A percentile compares a stretch with the other conserved stretches of the same genome.
phyloP scores from a whole-genome alignment of 306 rosid genomes.

The Quercus cerris region DNA sequence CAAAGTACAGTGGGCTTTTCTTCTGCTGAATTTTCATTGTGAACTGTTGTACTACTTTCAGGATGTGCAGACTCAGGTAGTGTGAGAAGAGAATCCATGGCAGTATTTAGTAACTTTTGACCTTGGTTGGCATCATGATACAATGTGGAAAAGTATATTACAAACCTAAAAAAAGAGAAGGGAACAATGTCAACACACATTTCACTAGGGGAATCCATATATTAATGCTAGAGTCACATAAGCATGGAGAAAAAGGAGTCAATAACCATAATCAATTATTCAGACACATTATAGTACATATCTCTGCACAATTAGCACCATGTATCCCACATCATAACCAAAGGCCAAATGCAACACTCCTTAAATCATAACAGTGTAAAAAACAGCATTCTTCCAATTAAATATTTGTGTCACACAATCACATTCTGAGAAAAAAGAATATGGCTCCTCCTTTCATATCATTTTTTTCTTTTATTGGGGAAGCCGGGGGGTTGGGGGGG shows the following conservation, averaged over 20 bases:
- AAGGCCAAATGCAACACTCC: background rate
- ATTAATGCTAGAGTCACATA: background rate
- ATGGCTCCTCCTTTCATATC: background rate
- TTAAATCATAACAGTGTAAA: background rate
- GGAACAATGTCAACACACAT: conserved; percentile 22
- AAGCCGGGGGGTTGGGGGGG: too few relatives aligned
- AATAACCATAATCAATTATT: background rate
- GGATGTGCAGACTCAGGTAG: conserved; percentile 45
- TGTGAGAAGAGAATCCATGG: conserved; percentile 56
- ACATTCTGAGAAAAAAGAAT: background rate
- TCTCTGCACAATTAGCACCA: background rate
- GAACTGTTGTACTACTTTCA: conserved; percentile 42
- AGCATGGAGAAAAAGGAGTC: background rate
- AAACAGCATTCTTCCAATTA: background rate
- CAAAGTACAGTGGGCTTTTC: conserved; percentile 63
- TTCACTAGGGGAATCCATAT: conserved; percentile 7
- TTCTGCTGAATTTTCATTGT: conserved; percentile 40
- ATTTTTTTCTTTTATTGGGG: background rate
- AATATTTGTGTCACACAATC: background rate
- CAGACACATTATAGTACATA: background rate
- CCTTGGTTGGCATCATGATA: conserved; percentile 72
- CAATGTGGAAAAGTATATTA: conserved; percentile 65
- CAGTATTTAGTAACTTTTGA: conserved; percentile 52
- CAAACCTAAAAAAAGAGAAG: conserved; percentile 50
- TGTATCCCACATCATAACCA: background rate